Percentiles rank a stretch among this genome's conserved stretches.
phyloP scores from a whole-genome alignment of 495 filamentous ascomycete genomes.

The Saxophila tyrrhenica region DNA sequence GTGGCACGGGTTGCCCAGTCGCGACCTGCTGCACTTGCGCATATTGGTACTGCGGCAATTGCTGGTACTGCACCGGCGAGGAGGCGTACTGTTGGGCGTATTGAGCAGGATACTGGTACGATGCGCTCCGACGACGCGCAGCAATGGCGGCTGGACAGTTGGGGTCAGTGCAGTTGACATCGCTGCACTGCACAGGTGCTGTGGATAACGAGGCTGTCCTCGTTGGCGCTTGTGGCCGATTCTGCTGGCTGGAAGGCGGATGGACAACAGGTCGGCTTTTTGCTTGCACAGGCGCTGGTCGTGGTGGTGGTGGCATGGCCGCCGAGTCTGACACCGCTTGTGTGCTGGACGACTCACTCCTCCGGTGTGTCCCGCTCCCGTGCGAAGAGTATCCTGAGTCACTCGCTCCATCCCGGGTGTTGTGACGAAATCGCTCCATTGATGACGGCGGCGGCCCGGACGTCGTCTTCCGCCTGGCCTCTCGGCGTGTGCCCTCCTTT shows the following conservation, averaged over 20 bases:
- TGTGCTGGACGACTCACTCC: slow-evolving; percentile 1
- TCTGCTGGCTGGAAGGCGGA: slow-evolving; percentile 3
- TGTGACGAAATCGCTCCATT: not conserved
- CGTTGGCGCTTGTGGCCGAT: slow-evolving; percentile 1
- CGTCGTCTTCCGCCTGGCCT: slow-evolving; percentile 38
- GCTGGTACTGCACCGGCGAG: not conserved
- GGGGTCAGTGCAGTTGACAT: slow-evolving; percentile 21
- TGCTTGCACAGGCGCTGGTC: slow-evolving; percentile 15
- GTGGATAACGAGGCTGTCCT: slow-evolving; percentile 5
- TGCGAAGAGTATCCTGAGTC: slow-evolving; percentile 59
- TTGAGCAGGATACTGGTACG: not conserved
- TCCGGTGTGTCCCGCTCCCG: slow-evolving; percentile 43
- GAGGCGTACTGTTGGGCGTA: slow-evolving; percentile 4
- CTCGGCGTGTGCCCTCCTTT: slow-evolving; percentile 38
- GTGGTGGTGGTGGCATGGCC: not conserved
- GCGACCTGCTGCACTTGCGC: not conserved
- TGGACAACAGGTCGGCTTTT: slow-evolving; percentile 8
- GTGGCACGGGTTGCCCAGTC: not conserved
- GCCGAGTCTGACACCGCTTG: not conserved
- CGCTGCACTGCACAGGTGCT: slow-evolving; percentile 1
- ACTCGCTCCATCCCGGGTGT: slow-evolving; percentile 38
- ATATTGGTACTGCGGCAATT: slow-evolving; percentile 1
- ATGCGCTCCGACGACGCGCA: slow-evolving; percentile 3
- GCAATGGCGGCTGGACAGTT: slow-evolving; percentile 12
- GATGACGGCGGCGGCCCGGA: slow-evolving; percentile 12